Conservation (phyloP, 768 basidiomycete genomes). For the Chalciporus pseudorubinellus region DNA sequence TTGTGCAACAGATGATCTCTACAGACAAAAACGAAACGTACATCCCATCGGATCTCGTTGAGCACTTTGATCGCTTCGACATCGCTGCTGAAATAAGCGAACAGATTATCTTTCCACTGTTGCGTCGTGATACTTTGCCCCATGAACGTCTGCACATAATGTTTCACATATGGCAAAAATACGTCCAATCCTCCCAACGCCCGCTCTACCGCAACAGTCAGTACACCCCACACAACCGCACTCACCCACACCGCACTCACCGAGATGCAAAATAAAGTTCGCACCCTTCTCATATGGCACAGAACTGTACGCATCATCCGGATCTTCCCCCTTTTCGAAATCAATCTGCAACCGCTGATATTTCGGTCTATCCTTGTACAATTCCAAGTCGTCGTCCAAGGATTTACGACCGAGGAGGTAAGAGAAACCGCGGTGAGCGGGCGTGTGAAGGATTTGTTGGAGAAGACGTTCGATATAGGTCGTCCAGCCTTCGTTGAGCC, state of each 20-base stretch:
- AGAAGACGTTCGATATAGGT: constrained; percentile 89
- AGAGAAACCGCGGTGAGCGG: constrained; percentile 76
- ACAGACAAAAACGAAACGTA: constrained; percentile 34
- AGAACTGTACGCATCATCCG: constrained; percentile 72
- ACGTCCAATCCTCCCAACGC: constrained; percentile 42
- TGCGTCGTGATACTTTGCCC: constrained; percentile 81
- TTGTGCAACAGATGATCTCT: background rate
- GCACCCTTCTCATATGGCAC: constrained; percentile 90
- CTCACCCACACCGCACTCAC: constrained; percentile 39
- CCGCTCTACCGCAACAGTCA: too few species aligned
- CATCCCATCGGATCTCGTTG: constrained; percentile 76
- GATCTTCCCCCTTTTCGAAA: constrained; percentile 70
- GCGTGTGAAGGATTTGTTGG: constrained; percentile 64
- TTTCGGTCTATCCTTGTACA: constrained; percentile 54
- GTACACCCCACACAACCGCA: too few species aligned
- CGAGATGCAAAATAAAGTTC: constrained; percentile 82
- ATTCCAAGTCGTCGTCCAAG: constrained; percentile 63
- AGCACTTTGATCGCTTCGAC: constrained; percentile 59
- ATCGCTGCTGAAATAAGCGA: constrained; percentile 60
- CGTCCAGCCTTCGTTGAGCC: constrained; percentile 94
- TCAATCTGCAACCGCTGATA: constrained; percentile 79
- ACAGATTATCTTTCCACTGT: constrained; percentile 81
- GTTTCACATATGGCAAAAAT: constrained; percentile 80
- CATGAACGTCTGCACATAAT: constrained; percentile 80
- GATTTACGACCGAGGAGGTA: constrained; percentile 75